phyloP scores from a whole-genome alignment of 257 asterid species.

The Solanum commersonii region DNA sequence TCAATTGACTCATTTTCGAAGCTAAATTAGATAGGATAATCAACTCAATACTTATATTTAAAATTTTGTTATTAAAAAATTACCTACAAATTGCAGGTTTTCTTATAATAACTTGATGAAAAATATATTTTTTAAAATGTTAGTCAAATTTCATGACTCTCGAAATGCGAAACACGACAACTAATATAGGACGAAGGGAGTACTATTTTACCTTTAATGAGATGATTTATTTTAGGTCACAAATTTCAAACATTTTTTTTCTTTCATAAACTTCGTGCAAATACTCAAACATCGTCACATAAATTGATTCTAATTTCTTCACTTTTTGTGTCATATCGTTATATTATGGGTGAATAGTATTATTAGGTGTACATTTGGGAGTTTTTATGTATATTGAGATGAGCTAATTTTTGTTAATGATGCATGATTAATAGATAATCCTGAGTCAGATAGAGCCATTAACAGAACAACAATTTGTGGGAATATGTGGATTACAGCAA shows the following conservation, averaged over 20 bases:
- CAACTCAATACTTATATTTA: no score
- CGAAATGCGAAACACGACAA: no score
- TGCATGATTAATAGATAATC: conserved; percentile 27
- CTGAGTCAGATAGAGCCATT: conserved; percentile 60
- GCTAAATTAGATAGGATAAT: no score
- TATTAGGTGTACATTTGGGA: background rate
- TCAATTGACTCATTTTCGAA: no score
- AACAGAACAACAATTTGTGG: conserved; percentile 55
- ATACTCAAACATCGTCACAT: background rate
- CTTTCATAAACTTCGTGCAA: background rate
- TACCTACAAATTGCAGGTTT: no score
- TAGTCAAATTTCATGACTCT: no score
- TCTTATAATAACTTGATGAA: no score
- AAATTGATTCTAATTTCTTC: background rate
- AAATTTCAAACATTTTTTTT: background rate
- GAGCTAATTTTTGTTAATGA: background rate
- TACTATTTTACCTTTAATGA: background rate
- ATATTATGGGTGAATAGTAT: background rate
- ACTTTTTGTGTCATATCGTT: background rate
- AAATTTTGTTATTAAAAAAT: no score
- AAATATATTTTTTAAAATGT: no score
- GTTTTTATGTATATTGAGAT: background rate
- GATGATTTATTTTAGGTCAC: background rate
- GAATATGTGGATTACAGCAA: conserved; percentile 58
- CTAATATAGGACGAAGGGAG: background rate